These are phyloP conservation scores for Linum usitatissimum DNA, from an alignment of 345 rosid species.

Conservation along the genomic window DNA sequence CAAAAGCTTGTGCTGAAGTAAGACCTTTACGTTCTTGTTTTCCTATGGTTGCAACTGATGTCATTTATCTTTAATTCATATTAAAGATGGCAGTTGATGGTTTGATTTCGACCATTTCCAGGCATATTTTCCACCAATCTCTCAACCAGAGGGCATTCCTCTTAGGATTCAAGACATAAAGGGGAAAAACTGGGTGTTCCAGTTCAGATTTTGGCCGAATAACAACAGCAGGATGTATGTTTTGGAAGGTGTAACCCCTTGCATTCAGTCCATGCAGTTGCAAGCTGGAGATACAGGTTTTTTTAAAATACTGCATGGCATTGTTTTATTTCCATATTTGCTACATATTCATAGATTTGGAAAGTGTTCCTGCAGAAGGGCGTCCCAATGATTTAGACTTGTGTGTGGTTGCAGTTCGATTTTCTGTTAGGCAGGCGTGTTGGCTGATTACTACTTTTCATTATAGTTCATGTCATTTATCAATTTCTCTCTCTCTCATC, in stretches of 20 bases:
- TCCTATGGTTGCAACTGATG: no score
- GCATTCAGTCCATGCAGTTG: constrained; percentile 87
- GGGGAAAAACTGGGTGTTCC: constrained; percentile 91
- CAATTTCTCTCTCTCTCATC: constrained; percentile 5
- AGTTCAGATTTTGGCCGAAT: constrained; percentile 98
- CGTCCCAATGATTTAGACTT: no score
- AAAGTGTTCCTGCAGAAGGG: no score
- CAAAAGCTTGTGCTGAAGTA: constrained; percentile 98
- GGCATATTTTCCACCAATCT: constrained; percentile 88
- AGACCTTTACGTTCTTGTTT: constrained; percentile 3
- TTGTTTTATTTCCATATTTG: no score
- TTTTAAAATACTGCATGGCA: no score
- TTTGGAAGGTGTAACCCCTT: constrained; percentile 94
- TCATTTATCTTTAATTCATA: no score
- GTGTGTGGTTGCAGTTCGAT: no score
- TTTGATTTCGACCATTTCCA: constrained; percentile 20
- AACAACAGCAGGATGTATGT: constrained; percentile 99
- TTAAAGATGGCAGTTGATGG: neutral
- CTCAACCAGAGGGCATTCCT: constrained; percentile 89
- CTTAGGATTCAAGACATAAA: constrained; percentile 70
- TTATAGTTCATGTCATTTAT: neutral
- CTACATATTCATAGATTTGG: no score
- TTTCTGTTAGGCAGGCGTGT: no score
- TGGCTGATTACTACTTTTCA: no score
- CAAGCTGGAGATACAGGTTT: constrained; percentile 89